Evolutionary conservation across 352 stramenopile species (phyloP), one percentile per base, ranked within the genome.

Genomic region (Globisporangium irregulare): DNA sequence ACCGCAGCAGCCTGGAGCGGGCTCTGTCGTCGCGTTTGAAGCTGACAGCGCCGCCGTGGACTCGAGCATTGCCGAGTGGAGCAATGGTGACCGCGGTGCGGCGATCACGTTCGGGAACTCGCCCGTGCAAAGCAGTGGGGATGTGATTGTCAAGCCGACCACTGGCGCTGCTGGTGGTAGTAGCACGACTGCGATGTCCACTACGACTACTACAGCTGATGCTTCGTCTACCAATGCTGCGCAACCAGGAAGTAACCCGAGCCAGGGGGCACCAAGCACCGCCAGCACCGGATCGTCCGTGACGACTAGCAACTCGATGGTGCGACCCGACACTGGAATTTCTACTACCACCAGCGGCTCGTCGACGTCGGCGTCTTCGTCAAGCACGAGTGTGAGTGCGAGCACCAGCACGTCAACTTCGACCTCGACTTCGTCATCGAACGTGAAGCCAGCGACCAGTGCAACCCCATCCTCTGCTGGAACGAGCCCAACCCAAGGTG

Each of bases 41-140:
- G 59, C 54, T 18, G 54, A 59, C 25, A 41, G 54, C 15, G 25
- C 54, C 54, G 27, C 27, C 15, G 54, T 59, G 54, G 54, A 59
- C 25, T 59, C 54, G 25, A 59, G 25, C 25, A 34, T 59, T 27
- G 54, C n/a, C 29, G 59, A 64, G 38, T 64, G 59, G 59, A 53
- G 59, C 59, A 41, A 14, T 6, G 59, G 24, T 1, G 41, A 55
- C 24, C 59, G 59, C 59, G 43, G 38, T 3, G n/a, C 20, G 2
- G 59, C 59, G 18, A 56, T 64, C 43, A 22, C 25, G 15, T 64
- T 64, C 10, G 15, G 24, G 7, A 64, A 64, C 25, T 56, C 59
- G 59, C 24, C 59, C 18, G 41, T 64, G 27, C 59, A 64, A 41
- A 64, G 38, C 59, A 64, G 25, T n/a, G 54, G 34, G 9, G 25